Base-by-base conservation (phyloP, 169 alveolate species). In the Cryptosporidium felis region DNA sequence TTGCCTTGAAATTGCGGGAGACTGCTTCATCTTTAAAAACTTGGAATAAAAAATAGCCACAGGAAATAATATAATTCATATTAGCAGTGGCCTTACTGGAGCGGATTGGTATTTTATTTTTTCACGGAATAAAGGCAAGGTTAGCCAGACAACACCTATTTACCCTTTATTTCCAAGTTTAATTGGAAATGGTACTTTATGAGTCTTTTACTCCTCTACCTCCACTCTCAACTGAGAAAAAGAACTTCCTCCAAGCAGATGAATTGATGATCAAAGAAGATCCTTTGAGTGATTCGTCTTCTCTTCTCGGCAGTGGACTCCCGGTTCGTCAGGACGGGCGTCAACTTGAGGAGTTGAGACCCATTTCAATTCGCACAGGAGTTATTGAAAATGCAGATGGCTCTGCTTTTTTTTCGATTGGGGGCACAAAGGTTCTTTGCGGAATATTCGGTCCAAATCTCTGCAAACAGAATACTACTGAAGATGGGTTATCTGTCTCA, bases 401-500 rank as follows among this genome's bases (percentile, higher is more conserved):
- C 0, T 74, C 85, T 16, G 66, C 85, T 3, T 74, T 53, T 56
- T 51, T 74, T 18, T 74, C 85, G 38, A 74, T 74, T 28, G 85
- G 85, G n/a, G 38, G 38, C 6, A 74, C 85, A 3, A 49, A 56
- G 34, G 85, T 74, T 49, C 16, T 74, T 3, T 74, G 85, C 14
- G 46, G 74, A 12, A 58, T 74, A 53, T 53, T 53, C 42, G 85
- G 85, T 3, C 85, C 85, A 49, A 74, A 74, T 36, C 26, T 74
- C 5, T 53, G 60, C 41, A 74, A 49, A 34, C 67, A 49, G 28
- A 53, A 49, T 38, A 28, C 58, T 18, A 51, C 30, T n/a, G 85
- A 74, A 34, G 32, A 21, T 74, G 85, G 85, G 4, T 28, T 74
- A 14, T 74, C 85, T 9, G 67, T 74, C 34, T 30, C 74, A 32